A percentile compares a stretch with the other conserved stretches of the same genome.
Evolutionary conservation across 1,284 basidiomycete species (phyloP).

Genomic region (Butyriboletus appendiculatus): DNA sequence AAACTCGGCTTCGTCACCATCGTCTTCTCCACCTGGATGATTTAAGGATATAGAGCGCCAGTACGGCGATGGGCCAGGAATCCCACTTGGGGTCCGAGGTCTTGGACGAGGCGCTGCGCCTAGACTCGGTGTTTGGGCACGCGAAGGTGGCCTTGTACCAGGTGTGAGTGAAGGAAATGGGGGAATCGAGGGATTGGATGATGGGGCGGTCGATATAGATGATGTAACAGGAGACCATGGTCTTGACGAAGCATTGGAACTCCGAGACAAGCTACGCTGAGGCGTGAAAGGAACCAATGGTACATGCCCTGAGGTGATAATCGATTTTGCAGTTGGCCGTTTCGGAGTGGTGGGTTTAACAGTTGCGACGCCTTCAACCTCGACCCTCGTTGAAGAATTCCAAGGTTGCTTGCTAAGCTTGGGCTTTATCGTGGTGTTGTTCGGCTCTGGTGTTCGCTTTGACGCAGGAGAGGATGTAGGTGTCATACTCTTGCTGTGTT

Average conservation of each 20-base stretch:
- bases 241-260: constrained; percentile 74
- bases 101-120: constrained; percentile 58
- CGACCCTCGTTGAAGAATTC: constrained; percentile 79
- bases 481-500: constrained; percentile 67
- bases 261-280: constrained; percentile 62
- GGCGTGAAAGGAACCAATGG: constrained; percentile 51
- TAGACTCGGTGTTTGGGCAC: constrained; percentile 38
- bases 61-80: constrained; percentile 59
- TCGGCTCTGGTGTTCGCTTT: constrained; percentile 36
- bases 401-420: constrained; percentile 52
- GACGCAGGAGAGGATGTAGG: constrained; percentile 61
- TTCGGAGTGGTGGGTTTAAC: constrained; percentile 53
- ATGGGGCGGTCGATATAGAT: constrained; percentile 67
- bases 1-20: constrained; percentile 48
- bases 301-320: constrained; percentile 42
- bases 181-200: constrained; percentile 49
- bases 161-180: constrained; percentile 47
- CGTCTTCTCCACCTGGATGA: constrained; percentile 51
- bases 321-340: constrained; percentile 47
- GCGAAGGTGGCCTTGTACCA: constrained; percentile 40
- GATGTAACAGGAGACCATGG: constrained; percentile 79
- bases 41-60: constrained; percentile 51
- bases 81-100: constrained; percentile 74
- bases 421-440: constrained; percentile 47
- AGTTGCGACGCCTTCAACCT: constrained; percentile 48